Evolutionary conservation across 768 basidiomycete species (phyloP).

Genomic region (Tremella yokohamensis): DNA sequence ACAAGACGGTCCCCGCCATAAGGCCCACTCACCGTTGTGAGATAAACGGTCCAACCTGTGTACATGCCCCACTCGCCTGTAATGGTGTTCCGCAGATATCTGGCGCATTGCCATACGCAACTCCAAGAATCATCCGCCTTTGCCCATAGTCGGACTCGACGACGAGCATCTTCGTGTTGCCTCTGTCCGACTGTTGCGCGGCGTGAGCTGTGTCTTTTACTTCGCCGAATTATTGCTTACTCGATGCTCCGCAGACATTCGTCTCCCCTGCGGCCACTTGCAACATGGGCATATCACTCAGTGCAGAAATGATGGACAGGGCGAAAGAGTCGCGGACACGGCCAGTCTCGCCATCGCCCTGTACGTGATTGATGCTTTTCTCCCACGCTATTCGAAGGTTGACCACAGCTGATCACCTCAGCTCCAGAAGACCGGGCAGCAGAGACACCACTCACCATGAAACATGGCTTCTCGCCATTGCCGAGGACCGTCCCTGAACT

Average conservation of each 20-base stretch:
- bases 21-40: slow-evolving; percentile 31
- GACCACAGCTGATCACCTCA: slow-evolving; percentile 25
- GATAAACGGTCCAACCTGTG: slow-evolving; percentile 32
- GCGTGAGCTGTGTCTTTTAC: not conserved
- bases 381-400: slow-evolving; percentile 41
- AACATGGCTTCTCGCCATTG: slow-evolving; percentile 37
- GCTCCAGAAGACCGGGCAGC: not conserved
- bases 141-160: slow-evolving; percentile 32
- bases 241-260: slow-evolving; percentile 27
- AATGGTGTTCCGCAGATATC: slow-evolving; percentile 33
- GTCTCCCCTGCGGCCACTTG: slow-evolving; percentile 34
- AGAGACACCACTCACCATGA: slow-evolving; percentile 24
- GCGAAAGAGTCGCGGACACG: slow-evolving; percentile 38
- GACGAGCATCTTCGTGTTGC: slow-evolving; percentile 36
- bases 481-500: slow-evolving; percentile 33
- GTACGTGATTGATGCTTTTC: slow-evolving; percentile 17
- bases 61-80: slow-evolving; percentile 37
- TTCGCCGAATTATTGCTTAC: slow-evolving; percentile 9
- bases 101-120: slow-evolving; percentile 38
- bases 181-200: slow-evolving; percentile 19
- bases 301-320: slow-evolving; percentile 32
- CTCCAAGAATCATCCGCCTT: slow-evolving; percentile 43
- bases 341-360: slow-evolving; percentile 20
- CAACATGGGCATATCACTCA: slow-evolving; percentile 44
- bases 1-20: too few relatives aligned